phyloP scores from a whole-genome alignment of 306 rosid genomes.

The Trifolium fragiferum region DNA sequence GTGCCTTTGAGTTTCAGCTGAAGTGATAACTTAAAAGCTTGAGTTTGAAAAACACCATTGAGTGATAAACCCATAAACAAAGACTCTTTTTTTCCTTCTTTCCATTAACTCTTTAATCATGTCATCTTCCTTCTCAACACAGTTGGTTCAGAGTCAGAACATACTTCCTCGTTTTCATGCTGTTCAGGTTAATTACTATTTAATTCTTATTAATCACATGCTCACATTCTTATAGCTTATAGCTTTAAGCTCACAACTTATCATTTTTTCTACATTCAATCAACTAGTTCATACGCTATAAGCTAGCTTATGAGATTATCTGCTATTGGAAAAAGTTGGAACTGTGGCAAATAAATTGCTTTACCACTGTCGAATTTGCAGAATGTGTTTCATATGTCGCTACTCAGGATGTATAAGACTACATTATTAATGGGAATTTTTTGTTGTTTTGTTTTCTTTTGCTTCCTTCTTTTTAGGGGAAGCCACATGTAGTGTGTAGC shows the following conservation, averaged over 20 bases:
- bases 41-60: background rate
- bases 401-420: background rate
- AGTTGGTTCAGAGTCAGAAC: slow-evolving; percentile 47
- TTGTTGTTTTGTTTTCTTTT: background rate
- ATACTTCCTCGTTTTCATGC: slow-evolving; percentile 41
- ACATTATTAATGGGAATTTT: slow-evolving; percentile 5
- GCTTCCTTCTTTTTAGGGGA: slow-evolving; percentile 39
- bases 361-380: no score
- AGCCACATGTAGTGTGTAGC: slow-evolving; percentile 39
- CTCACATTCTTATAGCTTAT: background rate
- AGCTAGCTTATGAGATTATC: no score
- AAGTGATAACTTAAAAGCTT: slow-evolving; percentile 5
- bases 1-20: background rate
- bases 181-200: slow-evolving; percentile 49
- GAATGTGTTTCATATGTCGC: background rate
- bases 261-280: no score
- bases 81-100: no score
- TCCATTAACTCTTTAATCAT: slow-evolving; percentile 8
- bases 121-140: slow-evolving; percentile 55
- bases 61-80: background rate
- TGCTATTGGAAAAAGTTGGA: no score
- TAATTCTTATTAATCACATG: background rate
- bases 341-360: no score
- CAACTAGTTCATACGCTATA: no score
- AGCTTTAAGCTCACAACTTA: no score